Percentiles rank a stretch among this genome's conserved stretches.
Conservation (phyloP, 306 rosid species). For the Corylus heterophylla region DNA sequence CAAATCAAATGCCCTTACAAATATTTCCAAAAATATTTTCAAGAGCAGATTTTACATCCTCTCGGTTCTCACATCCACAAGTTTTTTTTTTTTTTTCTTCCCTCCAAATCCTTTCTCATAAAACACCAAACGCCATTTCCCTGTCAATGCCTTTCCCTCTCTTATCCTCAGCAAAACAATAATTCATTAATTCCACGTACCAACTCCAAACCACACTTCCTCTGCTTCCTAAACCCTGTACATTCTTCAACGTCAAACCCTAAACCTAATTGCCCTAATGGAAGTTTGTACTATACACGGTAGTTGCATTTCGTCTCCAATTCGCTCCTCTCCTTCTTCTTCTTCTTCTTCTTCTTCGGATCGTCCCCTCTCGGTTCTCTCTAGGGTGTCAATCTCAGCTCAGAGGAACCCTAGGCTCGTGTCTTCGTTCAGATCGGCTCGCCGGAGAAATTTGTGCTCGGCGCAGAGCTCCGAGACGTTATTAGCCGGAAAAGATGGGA, state of each 20-base stretch:
- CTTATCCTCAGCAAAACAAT: not conserved
- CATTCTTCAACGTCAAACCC: conserved; percentile 22
- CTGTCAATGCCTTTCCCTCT: not conserved
- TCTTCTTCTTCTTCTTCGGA: conserved; percentile 28
- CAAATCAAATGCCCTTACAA: too few relatives aligned
- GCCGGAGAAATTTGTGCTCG: conserved; percentile 39
- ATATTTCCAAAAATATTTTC: too few relatives aligned
- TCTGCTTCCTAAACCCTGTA: not conserved
- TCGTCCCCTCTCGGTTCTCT: conserved; percentile 33
- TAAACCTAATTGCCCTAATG: conserved; percentile 44
- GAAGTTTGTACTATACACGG: conserved; percentile 48
- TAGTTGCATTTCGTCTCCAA: conserved; percentile 44
- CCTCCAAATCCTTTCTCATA: not conserved
- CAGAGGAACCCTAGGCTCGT: conserved; percentile 18
- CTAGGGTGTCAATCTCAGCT: conserved; percentile 37
- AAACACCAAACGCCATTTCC: not conserved
- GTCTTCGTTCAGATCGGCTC: conserved; percentile 21
- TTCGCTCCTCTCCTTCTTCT: conserved; percentile 30
- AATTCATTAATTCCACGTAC: not conserved
- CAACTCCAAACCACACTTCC: not conserved
- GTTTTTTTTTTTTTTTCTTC: not conserved
- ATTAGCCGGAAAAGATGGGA: conserved; percentile 50
- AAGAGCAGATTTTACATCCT: too few relatives aligned
- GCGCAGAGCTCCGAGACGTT: conserved; percentile 78
- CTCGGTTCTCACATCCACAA: too few relatives aligned